Evolutionary conservation across 345 rosid species (phyloP).

Genomic region (Angophora floribunda): DNA sequence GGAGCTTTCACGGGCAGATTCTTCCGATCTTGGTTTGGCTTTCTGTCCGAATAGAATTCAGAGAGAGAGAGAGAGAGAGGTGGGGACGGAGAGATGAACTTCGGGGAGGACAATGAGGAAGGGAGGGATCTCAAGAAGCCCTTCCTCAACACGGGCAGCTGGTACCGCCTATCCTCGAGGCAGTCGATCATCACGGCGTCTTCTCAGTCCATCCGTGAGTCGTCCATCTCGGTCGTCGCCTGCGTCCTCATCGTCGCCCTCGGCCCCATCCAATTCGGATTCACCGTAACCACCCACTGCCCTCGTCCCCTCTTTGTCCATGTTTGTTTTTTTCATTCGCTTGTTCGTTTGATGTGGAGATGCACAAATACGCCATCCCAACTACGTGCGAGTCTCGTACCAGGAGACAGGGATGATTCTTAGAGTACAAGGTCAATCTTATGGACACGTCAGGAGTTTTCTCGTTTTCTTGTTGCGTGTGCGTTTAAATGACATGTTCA

Average conservation of each 20-base stretch:
- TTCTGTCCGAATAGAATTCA: neutral
- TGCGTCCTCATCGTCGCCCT: conserved; percentile 93
- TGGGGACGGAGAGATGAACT: conserved; percentile 38
- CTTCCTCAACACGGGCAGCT: conserved; percentile 87
- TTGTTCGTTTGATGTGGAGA: neutral
- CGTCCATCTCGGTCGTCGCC: conserved; percentile 84
- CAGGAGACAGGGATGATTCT: too few species aligned
- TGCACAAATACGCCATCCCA: neutral
- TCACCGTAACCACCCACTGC: conserved; percentile 47
- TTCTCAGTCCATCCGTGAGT: conserved; percentile 67
- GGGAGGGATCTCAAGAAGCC: conserved; percentile 76
- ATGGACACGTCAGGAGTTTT: neutral
- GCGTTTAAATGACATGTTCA: neutral
- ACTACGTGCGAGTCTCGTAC: neutral
- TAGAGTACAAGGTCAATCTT: neutral
- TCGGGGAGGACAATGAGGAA: conserved; percentile 78
- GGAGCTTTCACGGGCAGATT: neutral
- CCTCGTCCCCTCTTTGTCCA: neutral
- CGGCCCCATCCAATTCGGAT: conserved; percentile 98
- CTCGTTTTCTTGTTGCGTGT: neutral
- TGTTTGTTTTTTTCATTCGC: neutral
- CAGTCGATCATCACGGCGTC: conserved; percentile 74
- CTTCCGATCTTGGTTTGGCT: neutral
- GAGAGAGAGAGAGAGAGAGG: neutral
- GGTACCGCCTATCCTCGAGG: conserved; percentile 88